A percentile compares a stretch with the other conserved stretches of the same genome.
Evolutionary conservation across 148 eudicot species (phyloP).

Genomic region (Rhododendron williamsianum): DNA sequence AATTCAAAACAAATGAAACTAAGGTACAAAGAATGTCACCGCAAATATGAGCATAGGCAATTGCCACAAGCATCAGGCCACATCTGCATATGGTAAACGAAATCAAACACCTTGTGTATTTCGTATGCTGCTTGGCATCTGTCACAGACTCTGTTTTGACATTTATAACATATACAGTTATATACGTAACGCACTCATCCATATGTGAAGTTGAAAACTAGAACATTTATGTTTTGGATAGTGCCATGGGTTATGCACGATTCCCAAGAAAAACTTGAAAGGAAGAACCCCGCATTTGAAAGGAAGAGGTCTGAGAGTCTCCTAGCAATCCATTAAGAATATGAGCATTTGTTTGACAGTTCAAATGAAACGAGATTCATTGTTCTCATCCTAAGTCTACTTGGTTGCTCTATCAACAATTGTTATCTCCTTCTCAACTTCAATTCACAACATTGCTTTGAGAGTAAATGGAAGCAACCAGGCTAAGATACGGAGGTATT

Average conservation of each 20-base stretch:
- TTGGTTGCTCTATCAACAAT: neutral
- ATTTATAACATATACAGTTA: neutral
- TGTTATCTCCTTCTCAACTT: neutral
- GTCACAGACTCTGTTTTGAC: neutral
- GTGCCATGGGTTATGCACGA: neutral
- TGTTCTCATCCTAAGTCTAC: neutral
- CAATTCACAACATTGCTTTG: neutral
- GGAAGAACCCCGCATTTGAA: no score
- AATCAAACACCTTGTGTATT: no score
- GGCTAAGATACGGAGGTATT: neutral
- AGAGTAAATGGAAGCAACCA: neutral
- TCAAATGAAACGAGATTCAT: neutral
- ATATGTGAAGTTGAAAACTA: neutral
- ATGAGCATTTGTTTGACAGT: neutral
- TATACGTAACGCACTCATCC: neutral
- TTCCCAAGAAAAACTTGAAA: neutral
- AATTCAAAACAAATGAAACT: neutral
- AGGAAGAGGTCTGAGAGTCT: neutral
- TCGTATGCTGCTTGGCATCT: no score
- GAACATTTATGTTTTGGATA: neutral
- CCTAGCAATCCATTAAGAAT: neutral
- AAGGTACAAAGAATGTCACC: neutral
- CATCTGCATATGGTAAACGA: neutral
- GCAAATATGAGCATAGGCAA: neutral
- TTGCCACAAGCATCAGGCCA: conserved; percentile 4